A percentile compares a stretch with the other conserved stretches of the same genome.
phyloP scores from a whole-genome alignment of 2,329 filamentous ascomycete genomes.

The Aspergillus japonicus region DNA sequence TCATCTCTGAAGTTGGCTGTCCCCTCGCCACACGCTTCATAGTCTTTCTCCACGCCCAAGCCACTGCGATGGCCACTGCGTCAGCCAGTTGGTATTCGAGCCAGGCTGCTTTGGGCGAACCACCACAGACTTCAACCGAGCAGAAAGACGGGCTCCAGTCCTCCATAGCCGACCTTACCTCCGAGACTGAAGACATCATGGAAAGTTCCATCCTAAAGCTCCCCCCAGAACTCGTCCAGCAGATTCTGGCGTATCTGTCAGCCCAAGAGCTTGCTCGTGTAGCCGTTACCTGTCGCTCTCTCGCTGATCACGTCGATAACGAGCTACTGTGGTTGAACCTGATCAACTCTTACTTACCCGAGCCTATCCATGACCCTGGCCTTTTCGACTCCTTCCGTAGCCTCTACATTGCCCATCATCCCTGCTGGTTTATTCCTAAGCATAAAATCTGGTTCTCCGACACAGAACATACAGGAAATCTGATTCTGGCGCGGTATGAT shows the following conservation, averaged over 20 bases:
- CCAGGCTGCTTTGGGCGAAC: slow-evolving; percentile 12
- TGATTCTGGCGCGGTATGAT: slow-evolving; percentile 77
- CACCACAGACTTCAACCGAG: slow-evolving; percentile 1
- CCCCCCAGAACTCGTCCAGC: slow-evolving; percentile 71
- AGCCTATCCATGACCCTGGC: slow-evolving; percentile 54
- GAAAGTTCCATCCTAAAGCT: slow-evolving; percentile 46
- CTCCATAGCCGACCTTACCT: neutral
- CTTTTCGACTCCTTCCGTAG: slow-evolving; percentile 66
- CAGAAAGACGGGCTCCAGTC: slow-evolving; percentile 2
- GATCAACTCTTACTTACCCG: slow-evolving; percentile 67
- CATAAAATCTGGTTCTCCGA: slow-evolving; percentile 87
- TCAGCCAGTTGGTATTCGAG: slow-evolving; percentile 6
- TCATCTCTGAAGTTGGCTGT: neutral
- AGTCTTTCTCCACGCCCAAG: neutral
- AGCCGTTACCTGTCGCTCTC: slow-evolving; percentile 60
- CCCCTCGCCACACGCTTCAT: neutral
- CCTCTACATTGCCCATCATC: slow-evolving; percentile 72
- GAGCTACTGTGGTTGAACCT: slow-evolving; percentile 72
- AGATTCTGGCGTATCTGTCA: slow-evolving; percentile 66
- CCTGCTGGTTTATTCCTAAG: slow-evolving; percentile 78
- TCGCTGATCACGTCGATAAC: slow-evolving; percentile 60
- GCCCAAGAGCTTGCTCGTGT: slow-evolving; percentile 62
- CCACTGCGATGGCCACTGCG: slow-evolving; percentile 12
- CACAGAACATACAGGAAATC: slow-evolving; percentile 66
- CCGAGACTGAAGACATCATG: neutral